Conservation (phyloP, 139 green algal genomes). For the Monoraphidium neglectum region DNA sequence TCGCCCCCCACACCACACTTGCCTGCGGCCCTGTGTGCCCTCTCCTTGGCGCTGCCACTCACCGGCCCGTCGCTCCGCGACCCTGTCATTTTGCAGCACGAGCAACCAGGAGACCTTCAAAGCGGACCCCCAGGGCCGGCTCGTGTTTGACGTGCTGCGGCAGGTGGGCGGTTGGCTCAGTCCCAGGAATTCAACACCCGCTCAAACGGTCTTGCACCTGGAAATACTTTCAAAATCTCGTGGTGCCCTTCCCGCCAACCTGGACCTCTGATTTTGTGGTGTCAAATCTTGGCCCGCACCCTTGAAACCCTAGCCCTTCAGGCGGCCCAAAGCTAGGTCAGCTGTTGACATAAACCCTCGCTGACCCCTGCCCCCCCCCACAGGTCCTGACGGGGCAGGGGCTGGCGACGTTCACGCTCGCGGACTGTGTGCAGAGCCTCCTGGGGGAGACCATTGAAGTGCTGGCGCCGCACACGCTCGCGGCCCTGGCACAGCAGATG, state of each 20-base stretch:
- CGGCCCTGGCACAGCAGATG: conserved; percentile 25
- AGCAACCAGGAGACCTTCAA: conserved; percentile 79
- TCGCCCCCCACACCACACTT: conserved; percentile 61
- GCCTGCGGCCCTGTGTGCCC: too few species aligned
- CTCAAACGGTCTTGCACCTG: neutral
- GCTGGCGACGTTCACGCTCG: conserved; percentile 76
- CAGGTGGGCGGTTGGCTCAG: conserved; percentile 28
- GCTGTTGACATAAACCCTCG: too few species aligned
- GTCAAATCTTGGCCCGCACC: too few species aligned
- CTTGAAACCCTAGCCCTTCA: too few species aligned
- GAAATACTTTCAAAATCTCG: neutral
- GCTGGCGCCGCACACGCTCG: conserved; percentile 30
- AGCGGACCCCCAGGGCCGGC: conserved; percentile 31
- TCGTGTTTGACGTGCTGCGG: conserved; percentile 50
- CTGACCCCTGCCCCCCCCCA: neutral
- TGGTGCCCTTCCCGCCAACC: neutral
- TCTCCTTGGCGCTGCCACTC: too few species aligned
- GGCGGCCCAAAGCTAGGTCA: too few species aligned
- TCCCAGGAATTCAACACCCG: neutral
- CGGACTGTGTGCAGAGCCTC: conserved; percentile 68
- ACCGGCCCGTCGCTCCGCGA: too few species aligned
- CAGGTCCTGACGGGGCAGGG: conserved; percentile 64
- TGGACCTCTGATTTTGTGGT: neutral
- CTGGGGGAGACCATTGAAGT: conserved; percentile 67
- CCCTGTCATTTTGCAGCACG: conserved; percentile 66